Evolutionary conservation across 805 yeast species (phyloP).

Genomic region (Zygosaccharomyces pseudorouxii): DNA sequence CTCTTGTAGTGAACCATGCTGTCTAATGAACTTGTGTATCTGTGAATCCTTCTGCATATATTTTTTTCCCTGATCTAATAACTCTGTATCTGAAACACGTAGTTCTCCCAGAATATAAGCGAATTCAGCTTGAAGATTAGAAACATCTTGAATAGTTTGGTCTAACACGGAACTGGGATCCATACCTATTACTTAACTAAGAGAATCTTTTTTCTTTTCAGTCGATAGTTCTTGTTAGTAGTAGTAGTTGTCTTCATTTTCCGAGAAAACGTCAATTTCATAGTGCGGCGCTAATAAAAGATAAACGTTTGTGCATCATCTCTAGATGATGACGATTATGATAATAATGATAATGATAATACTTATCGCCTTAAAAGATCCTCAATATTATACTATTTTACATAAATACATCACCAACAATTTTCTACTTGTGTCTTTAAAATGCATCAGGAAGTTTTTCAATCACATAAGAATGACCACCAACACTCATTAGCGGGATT

Average conservation of each 20-base stretch:
- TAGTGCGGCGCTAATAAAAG: neutral
- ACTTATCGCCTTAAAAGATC: neutral
- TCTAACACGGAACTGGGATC: slow-evolving; percentile 86
- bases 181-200: slow-evolving; percentile 39
- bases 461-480: slow-evolving; percentile 84
- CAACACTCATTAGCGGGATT: slow-evolving; percentile 94
- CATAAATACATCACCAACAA: neutral
- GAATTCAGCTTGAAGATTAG: slow-evolving; percentile 85
- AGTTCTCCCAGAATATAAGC: slow-evolving; percentile 77
- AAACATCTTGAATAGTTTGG: slow-evolving; percentile 64
- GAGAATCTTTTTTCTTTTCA: neutral
- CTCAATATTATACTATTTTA: slow-evolving; percentile 1
- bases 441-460: slow-evolving; percentile 96
- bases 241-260: neutral
- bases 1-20: slow-evolving; percentile 74
- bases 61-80: slow-evolving; percentile 62
- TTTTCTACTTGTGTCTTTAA: slow-evolving; percentile 26
- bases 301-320: neutral
- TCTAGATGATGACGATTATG: neutral
- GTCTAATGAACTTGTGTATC: slow-evolving; percentile 74
- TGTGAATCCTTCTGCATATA: slow-evolving; percentile 70
- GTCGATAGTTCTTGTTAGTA: neutral
- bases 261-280: neutral
- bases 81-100: slow-evolving; percentile 58
- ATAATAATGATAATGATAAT: neutral